These are phyloP conservation scores for Candida mesenterica DNA, from an alignment of 1,139 yeast genomes.

Conservation along the genomic window DNA sequence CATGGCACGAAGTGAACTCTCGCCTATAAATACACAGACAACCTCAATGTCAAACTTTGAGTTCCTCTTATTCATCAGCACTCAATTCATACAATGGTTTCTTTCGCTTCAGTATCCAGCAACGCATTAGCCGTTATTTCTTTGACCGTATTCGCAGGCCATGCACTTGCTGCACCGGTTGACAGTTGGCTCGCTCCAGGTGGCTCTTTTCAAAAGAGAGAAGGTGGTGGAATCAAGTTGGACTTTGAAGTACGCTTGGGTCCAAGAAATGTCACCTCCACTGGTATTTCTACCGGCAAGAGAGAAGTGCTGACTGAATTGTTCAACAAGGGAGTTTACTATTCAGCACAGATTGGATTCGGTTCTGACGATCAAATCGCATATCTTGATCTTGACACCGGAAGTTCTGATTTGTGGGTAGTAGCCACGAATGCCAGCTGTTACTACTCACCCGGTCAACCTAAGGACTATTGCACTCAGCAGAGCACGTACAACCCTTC, in stretches of 20 bases:
- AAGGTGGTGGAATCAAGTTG: constrained; percentile 1
- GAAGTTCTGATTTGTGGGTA: too few relatives aligned
- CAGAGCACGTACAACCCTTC: constrained; percentile 11
- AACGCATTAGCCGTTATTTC: too few relatives aligned
- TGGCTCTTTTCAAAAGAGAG: constrained; percentile 9
- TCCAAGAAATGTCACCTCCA: not conserved
- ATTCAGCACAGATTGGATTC: constrained; percentile 7
- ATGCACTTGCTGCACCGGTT: too few relatives aligned
- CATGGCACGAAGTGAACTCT: too few relatives aligned
- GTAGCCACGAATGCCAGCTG: constrained; percentile 7
- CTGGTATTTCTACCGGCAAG: not conserved
- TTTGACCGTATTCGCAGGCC: too few relatives aligned
- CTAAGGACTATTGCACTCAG: constrained; percentile 3
- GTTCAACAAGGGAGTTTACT: constrained; percentile 4
- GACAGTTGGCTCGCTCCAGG: too few relatives aligned
- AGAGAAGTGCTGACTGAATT: not conserved
- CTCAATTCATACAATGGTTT: too few relatives aligned
- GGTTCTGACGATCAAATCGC: constrained; percentile 10
- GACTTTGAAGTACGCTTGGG: not conserved
- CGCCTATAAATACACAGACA: too few relatives aligned
- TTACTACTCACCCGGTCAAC: not conserved
- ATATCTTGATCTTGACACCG: constrained; percentile 18
- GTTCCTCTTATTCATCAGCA: too few relatives aligned
- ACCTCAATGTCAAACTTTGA: too few relatives aligned
- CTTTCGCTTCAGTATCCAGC: too few relatives aligned